Evolutionary conservation across 2,329 filamentous ascomycete species (phyloP).

Genomic region (Purpureocillium takamizusanense): DNA sequence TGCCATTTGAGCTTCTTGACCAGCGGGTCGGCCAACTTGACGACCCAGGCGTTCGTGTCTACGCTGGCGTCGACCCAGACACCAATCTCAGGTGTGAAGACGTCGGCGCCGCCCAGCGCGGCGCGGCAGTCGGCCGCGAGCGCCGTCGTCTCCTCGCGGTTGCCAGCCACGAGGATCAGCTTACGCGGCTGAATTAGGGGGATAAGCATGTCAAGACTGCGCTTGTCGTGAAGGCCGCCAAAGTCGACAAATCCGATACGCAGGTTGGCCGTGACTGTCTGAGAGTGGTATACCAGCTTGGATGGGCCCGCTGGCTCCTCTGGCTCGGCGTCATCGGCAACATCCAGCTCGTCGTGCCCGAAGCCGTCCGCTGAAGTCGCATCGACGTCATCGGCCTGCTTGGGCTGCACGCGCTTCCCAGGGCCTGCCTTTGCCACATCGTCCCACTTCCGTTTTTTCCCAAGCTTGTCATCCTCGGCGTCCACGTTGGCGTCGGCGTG

Average conservation of each 20-base stretch:
- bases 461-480: constrained; percentile 54
- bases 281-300: constrained; percentile 59
- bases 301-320: constrained; percentile 55
- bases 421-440: constrained; percentile 42
- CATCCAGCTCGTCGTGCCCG: constrained; percentile 46
- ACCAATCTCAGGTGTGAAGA: constrained; percentile 76
- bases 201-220: constrained; percentile 88
- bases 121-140: constrained; percentile 75
- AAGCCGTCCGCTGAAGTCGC: constrained; percentile 23
- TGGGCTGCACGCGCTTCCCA: constrained; percentile 52
- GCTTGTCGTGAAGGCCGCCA: constrained; percentile 83
- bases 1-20: constrained; percentile 91
- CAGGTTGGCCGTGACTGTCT: constrained; percentile 59
- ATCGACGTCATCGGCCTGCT: constrained; percentile 31
- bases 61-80: constrained; percentile 78
- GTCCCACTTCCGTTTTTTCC: constrained; percentile 93
- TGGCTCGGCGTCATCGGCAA: constrained; percentile 44
- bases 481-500: constrained; percentile 41
- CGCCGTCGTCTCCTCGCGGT: constrained; percentile 64
- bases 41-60: constrained; percentile 94
- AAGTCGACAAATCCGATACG: constrained; percentile 87
- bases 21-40: constrained; percentile 78
- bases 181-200: constrained; percentile 91
- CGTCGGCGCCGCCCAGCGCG: constrained; percentile 55
- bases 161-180: constrained; percentile 82